These are phyloP conservation scores for Vaccinium vitisidaea DNA, from an alignment of 148 eudicot genomes.

Conservation along the genomic window DNA sequence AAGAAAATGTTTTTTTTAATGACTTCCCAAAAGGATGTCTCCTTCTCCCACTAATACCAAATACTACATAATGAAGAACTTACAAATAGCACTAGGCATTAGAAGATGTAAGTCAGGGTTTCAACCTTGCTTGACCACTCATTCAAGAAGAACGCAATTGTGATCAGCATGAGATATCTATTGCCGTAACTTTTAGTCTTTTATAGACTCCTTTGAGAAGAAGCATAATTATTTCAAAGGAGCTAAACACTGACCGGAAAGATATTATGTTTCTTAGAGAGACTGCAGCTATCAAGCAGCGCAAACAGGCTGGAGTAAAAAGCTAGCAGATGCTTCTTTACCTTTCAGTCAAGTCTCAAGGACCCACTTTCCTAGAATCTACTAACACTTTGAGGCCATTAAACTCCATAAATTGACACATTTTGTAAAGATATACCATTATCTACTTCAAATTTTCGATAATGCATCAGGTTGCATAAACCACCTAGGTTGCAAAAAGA, in stretches of 20 bases:
- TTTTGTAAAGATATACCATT: not conserved
- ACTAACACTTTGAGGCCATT: not conserved
- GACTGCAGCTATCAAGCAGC: not conserved
- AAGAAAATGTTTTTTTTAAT: not conserved
- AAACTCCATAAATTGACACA: not conserved
- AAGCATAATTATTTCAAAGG: not conserved
- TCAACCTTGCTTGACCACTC: not conserved
- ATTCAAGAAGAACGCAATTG: not conserved
- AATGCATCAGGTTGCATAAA: not conserved
- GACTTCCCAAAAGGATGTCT: constrained; percentile 13
- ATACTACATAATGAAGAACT: not conserved
- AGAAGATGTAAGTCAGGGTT: not conserved
- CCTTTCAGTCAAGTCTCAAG: constrained; percentile 1
- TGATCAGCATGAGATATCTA: too few species aligned
- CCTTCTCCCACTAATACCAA: not conserved
- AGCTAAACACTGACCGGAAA: not conserved
- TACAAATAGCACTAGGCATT: not conserved
- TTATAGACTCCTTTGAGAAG: not conserved
- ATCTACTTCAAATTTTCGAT: not conserved
- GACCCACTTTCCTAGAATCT: not conserved
- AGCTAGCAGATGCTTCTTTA: not conserved
- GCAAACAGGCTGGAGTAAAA: not conserved
- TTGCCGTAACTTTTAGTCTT: too few species aligned
- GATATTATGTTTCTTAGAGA: not conserved
- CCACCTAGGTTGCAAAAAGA: not conserved